These are phyloP conservation scores for Coleophoma cylindrospora DNA, from an alignment of 2,329 filamentous ascomycete genomes.

Conservation along the genomic window DNA sequence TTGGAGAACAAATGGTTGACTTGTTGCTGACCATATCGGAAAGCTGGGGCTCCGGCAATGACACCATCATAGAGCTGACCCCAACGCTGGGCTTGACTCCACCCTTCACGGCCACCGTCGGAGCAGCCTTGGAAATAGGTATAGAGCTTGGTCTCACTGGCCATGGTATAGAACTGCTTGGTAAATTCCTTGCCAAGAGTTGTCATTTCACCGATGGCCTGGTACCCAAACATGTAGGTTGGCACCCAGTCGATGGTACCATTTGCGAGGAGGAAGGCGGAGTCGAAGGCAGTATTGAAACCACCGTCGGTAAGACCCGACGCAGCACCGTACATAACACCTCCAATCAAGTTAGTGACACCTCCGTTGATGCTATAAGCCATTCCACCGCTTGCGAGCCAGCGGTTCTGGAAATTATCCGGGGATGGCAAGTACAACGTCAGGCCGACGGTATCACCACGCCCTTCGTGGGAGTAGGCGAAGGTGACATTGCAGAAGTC, in stretches of 20 bases:
- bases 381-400: constrained; percentile 37
- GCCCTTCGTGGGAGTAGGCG: constrained; percentile 35
- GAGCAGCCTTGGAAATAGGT: constrained; percentile 49
- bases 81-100: constrained; percentile 33
- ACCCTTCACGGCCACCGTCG: constrained; percentile 41
- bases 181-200: constrained; percentile 36
- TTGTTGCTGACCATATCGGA: constrained; percentile 37
- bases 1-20: constrained; percentile 31
- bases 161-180: constrained; percentile 32
- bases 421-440: constrained; percentile 36
- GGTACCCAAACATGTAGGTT: constrained; percentile 30
- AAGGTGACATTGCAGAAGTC: constrained; percentile 40
- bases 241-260: constrained; percentile 31
- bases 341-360: constrained; percentile 27
- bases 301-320: constrained; percentile 42
- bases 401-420: constrained; percentile 35
- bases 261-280: constrained; percentile 29
- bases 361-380: constrained; percentile 36
- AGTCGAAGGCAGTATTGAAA: constrained; percentile 39
- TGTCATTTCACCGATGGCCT: constrained; percentile 28
- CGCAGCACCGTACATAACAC: constrained; percentile 38
- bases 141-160: constrained; percentile 8
- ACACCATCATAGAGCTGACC: constrained; percentile 36
- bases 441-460: constrained; percentile 27
- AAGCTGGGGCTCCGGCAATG: constrained; percentile 37